Conservation (phyloP, 495 filamentous ascomycete genomes). For the Neurospora africana region DNA sequence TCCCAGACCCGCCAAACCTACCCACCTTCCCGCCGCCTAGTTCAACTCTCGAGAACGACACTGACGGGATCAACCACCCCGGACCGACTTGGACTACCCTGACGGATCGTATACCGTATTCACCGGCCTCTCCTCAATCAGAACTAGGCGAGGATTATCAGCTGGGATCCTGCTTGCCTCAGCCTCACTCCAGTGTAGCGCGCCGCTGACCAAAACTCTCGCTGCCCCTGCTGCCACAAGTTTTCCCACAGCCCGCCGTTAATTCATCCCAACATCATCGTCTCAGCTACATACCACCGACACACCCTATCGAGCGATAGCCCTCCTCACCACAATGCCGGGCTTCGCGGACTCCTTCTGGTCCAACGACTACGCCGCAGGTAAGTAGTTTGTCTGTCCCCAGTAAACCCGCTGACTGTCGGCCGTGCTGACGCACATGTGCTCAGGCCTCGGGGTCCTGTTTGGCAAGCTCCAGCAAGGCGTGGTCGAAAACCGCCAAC, state of each 20-base stretch:
- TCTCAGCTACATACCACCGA: neutral
- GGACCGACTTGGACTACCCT: neutral
- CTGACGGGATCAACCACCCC: neutral
- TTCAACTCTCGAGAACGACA: neutral
- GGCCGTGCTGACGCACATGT: constrained; percentile 12
- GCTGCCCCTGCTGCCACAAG: constrained; percentile 11
- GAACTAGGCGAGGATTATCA: neutral
- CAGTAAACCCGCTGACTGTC: neutral
- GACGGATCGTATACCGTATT: neutral
- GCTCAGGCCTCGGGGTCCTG: constrained; percentile 74
- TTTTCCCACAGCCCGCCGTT: neutral
- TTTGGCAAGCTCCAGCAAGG: constrained; percentile 97
- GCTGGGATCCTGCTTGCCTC: constrained; percentile 12
- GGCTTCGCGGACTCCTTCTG: constrained; percentile 92
- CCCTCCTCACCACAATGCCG: constrained; percentile 46
- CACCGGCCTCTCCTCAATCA: neutral
- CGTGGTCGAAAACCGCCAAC: constrained; percentile 86
- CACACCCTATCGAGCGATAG: constrained; percentile 4
- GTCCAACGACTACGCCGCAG: constrained; percentile 87
- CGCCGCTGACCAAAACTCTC: constrained; percentile 10
- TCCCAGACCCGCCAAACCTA: neutral
- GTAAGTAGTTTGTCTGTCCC: constrained; percentile 30
- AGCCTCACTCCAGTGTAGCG: constrained; percentile 14
- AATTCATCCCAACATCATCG: neutral
- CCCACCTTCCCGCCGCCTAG: neutral